Evolutionary conservation across 1,284 basidiomycete genomes (phyloP).

Genomic region (Calocybe gambosa): DNA sequence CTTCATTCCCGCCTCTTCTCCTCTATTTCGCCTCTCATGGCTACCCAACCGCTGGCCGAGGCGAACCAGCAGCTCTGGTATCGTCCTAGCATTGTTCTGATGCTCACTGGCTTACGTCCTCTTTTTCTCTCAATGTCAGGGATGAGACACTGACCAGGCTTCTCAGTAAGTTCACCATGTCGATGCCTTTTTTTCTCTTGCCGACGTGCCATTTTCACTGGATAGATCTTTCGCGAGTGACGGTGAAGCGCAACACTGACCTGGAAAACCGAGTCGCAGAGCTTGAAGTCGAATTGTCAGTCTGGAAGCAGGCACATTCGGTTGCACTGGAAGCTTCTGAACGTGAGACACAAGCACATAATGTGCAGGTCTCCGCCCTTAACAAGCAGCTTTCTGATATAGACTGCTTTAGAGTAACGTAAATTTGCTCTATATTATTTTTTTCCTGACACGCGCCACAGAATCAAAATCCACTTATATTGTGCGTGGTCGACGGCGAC

Average conservation of each 20-base stretch:
- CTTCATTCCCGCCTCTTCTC: conserved; percentile 31
- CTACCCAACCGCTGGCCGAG: conserved; percentile 48
- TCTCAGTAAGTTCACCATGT: conserved; percentile 35
- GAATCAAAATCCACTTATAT: conserved; percentile 58
- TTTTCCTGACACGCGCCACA: conserved; percentile 23
- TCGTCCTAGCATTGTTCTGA: conserved; percentile 19
- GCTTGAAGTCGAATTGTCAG: conserved; percentile 59
- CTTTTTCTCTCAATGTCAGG: conserved; percentile 31
- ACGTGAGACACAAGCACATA: conserved; percentile 54
- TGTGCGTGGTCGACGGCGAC: conserved; percentile 71
- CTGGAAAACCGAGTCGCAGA: conserved; percentile 57
- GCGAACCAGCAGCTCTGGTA: conserved; percentile 57
- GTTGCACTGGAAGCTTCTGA: conserved; percentile 52
- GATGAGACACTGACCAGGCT: conserved; percentile 57
- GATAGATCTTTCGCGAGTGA: conserved; percentile 55
- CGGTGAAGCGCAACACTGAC: conserved; percentile 55
- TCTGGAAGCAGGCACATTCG: conserved; percentile 66
- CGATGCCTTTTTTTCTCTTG: conserved; percentile 2
- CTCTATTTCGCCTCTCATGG: conserved; percentile 41
- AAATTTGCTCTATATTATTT: conserved; percentile 14
- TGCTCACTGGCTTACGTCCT: conserved; percentile 14
- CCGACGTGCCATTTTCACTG: conserved; percentile 9
- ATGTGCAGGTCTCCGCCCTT: conserved; percentile 54
- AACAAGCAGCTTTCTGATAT: conserved; percentile 53
- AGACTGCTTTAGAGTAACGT: conserved; percentile 53